Evolutionary conservation across 257 asterid species (phyloP), one percentile per base, ranked within the genome.

Genomic region (Paulownia fortunei): DNA sequence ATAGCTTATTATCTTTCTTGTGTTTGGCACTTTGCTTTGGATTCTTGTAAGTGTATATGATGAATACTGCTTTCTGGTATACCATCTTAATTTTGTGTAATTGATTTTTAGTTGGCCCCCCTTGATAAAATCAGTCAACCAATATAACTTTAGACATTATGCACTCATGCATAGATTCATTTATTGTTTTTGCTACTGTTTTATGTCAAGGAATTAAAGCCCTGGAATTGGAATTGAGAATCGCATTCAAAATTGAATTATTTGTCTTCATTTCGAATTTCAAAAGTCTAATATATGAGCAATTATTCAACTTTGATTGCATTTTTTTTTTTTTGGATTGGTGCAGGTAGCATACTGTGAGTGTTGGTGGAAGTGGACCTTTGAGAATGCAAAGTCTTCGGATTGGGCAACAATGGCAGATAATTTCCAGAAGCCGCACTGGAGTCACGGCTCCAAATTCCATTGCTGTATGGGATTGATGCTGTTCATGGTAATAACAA

Each of bases 401-500:
- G 90, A 86, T 69, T 88, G 92, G 92, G 92, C 90, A 6, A 81
- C 79, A 42, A 84, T 88, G 91, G 84, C 82, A 0, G 87, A 86
- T 64, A 56, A 34, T 34, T 88, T 80, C 79, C 89, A 88, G 69
- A 86, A 76, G 69, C 73, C 5, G 89, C 92, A 19, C 72, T 86
- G 61, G 73, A 69, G 7, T 77, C 90, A 1, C 66, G 92, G 59
- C 92, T 88, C 19, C 90, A 88, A 16, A 88, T 88, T 52, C 90
- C 92, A 4, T 69, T 86, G 77, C 62, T 88, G 5, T 88, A 84
- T 80, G 92, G 88, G 34, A 77, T 80, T 68, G 92, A 88, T 73
- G 92, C 90, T 4, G 90, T 88, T 44, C 92, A 88, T 81, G 92
- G 92, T 3, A 85, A 88, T 72, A 86, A 85, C 84, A 88, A 79